Percentiles rank a stretch among this genome's conserved stretches.
phyloP scores from a whole-genome alignment of 371 early-diverging fungal genomes.

The Lichtheimia corymbifera region DNA sequence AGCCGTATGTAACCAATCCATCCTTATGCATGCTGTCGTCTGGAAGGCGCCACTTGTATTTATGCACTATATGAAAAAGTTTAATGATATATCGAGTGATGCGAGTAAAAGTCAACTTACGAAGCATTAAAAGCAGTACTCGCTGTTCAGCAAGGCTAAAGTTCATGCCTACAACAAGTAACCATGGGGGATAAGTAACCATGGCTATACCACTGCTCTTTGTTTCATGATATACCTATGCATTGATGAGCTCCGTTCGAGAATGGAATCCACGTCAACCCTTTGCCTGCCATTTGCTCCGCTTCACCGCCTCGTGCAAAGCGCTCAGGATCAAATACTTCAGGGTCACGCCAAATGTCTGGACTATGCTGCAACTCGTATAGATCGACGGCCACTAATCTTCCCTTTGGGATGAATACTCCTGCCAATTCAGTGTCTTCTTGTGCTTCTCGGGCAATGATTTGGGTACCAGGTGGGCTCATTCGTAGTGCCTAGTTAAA shows the following conservation, averaged over 20 bases:
- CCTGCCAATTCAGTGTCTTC: conserved; percentile 15
- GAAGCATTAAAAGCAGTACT: conserved; percentile 47
- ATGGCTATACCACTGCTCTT: background rate
- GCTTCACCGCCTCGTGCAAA: conserved; percentile 20
- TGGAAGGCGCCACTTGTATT: conserved; percentile 28
- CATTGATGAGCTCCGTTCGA: conserved; percentile 16
- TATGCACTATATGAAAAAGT: conserved; percentile 24
- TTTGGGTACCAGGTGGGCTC: conserved; percentile 4
- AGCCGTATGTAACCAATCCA: conserved; percentile 8
- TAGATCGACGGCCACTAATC: conserved; percentile 11
- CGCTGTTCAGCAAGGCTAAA: conserved; percentile 60
- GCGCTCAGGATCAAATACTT: conserved; percentile 22
- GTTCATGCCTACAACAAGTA: conserved; percentile 53
- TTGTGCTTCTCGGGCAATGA: conserved; percentile 2
- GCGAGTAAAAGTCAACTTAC: conserved; percentile 19
- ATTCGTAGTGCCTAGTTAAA: conserved; percentile 12
- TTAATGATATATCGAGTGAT: background rate
- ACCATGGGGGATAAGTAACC: background rate
- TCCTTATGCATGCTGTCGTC: conserved; percentile 29
- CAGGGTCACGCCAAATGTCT: conserved; percentile 18
- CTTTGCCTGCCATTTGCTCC: conserved; percentile 4
- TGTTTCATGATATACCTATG: conserved; percentile 31
- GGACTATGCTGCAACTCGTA: conserved; percentile 23
- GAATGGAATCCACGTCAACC: conserved; percentile 17
- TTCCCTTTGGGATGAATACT: conserved; percentile 17